A percentile compares a stretch with the other conserved stretches of the same genome.
Evolutionary conservation across 208 protist genomes (phyloP).

Genomic region (Herpetomonas samuelpessoai): DNA sequence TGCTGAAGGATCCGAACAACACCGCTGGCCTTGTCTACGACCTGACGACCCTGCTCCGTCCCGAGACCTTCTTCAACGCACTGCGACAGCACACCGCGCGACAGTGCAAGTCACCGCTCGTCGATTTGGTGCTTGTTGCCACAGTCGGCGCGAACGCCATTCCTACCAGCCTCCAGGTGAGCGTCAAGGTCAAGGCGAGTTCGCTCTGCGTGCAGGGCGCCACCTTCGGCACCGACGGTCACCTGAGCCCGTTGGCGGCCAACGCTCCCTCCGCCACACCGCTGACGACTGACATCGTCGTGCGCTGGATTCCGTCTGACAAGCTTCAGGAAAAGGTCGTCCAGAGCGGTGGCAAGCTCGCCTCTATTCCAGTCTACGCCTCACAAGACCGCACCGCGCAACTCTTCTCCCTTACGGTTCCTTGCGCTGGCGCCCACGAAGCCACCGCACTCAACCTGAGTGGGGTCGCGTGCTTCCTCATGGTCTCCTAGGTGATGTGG

Average conservation of each 20-base stretch:
- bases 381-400: conserved; percentile 41
- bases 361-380: conserved; percentile 71
- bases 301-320: conserved; percentile 51
- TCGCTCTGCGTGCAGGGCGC: conserved; percentile 81
- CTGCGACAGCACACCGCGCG: conserved; percentile 93
- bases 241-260: conserved; percentile 29
- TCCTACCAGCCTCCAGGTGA: conserved; percentile 19
- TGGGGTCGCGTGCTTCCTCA: conserved; percentile 72
- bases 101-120: conserved; percentile 54
- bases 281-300: conserved; percentile 42
- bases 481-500: conserved; percentile 12
- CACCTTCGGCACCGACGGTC: conserved; percentile 30
- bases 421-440: conserved; percentile 23
- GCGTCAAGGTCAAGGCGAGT: conserved; percentile 46
- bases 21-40: conserved; percentile 61
- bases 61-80: conserved; percentile 94
- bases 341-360: conserved; percentile 7
- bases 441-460: conserved; percentile 38
- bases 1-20: conserved; percentile 29
- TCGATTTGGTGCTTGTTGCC: conserved; percentile 74
- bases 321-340: conserved; percentile 15
- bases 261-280: conserved; percentile 65
- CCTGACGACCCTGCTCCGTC: conserved; percentile 88
- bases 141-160: conserved; percentile 13
- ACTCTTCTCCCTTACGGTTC: conserved; percentile 53